Base-by-base conservation (phyloP, 805 yeast genomes). In the Jamesozyma gamospora region DNA sequence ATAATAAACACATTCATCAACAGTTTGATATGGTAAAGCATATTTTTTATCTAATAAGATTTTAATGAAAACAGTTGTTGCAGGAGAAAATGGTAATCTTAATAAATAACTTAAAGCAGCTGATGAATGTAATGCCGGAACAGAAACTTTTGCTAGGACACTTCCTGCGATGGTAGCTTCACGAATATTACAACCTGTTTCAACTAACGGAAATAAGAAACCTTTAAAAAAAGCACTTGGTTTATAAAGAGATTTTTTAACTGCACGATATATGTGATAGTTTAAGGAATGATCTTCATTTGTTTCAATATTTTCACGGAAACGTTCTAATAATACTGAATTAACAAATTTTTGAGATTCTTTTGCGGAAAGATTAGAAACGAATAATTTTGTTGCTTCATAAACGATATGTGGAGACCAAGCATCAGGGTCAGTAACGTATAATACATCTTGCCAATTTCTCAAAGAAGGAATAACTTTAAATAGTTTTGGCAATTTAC, bases 221-320 rank as follows among this genome's bases (percentile, higher is more conserved):
- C 98, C 99, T 63, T 87, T 90, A 73, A 90, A 92, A 56, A 90
- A 92, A 10, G 98, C 98, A 40, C 92, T 87, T 25, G 99, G 98
- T 62, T 92, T 92, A 69, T 92, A 92, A 40, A 94, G 71, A 0
- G 96, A 76, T 65, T 92, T 92, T 63, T 88, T 90, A 51, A 92
- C 65, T 0, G 98, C 79, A 54, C 96, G 76, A 62, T 92, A 92
- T 32, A 92, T 69, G 58, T 92, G 99, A 58, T 92, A 90, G 64
- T 94, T 90, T 47, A 92, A 71, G 28, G 75, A 76, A 53, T 82
- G 90, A 43, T 76, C 80, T 49, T 80, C 88, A 42, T 74, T 74
- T 21, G 77, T 79, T 55, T 81, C 88, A 40, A 82, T 80, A 37
- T 77, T 74, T 31, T 65, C 65, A 65, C 88, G 74, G 55, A 82